Evolutionary conservation across 306 rosid genomes (phyloP).

Genomic region (Fragaria vesca): DNA sequence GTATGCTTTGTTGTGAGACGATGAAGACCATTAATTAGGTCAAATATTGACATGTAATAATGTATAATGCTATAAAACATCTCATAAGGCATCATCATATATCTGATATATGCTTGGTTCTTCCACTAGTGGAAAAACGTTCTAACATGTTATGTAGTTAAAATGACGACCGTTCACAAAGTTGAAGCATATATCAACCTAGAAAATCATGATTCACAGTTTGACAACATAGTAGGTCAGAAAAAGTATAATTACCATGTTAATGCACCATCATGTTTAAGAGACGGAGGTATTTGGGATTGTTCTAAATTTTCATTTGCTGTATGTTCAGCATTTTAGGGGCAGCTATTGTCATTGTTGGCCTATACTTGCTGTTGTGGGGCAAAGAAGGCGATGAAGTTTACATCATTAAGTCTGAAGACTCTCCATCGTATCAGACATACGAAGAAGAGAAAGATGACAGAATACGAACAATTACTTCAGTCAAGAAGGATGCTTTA

Average conservation of each 20-base stretch:
- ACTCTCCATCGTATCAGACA: constrained; percentile 18
- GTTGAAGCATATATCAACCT: neutral
- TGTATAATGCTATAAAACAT: no score
- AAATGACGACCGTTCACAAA: neutral
- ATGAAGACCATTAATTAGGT: neutral
- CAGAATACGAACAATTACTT: neutral
- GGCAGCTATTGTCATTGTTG: constrained; percentile 53
- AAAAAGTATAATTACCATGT: neutral
- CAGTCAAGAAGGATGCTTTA: constrained; percentile 3
- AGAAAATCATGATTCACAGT: neutral
- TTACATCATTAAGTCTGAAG: constrained; percentile 31
- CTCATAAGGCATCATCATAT: no score
- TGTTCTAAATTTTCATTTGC: neutral
- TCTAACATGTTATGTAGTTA: neutral
- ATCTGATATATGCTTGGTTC: neutral
- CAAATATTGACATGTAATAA: neutral
- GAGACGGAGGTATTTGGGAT: neutral
- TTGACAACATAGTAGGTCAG: neutral
- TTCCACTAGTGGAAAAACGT: neutral
- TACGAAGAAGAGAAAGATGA: constrained; percentile 5
- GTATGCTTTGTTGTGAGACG: neutral
- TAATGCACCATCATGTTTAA: neutral
- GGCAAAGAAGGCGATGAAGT: constrained; percentile 65
- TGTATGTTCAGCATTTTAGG: constrained; percentile 64
- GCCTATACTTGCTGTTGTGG: constrained; percentile 74